A percentile compares a stretch with the other conserved stretches of the same genome.
These are phyloP conservation scores for Staphylotrichum tortipilum DNA, from an alignment of 495 filamentous ascomycete species.

Conservation along the genomic window DNA sequence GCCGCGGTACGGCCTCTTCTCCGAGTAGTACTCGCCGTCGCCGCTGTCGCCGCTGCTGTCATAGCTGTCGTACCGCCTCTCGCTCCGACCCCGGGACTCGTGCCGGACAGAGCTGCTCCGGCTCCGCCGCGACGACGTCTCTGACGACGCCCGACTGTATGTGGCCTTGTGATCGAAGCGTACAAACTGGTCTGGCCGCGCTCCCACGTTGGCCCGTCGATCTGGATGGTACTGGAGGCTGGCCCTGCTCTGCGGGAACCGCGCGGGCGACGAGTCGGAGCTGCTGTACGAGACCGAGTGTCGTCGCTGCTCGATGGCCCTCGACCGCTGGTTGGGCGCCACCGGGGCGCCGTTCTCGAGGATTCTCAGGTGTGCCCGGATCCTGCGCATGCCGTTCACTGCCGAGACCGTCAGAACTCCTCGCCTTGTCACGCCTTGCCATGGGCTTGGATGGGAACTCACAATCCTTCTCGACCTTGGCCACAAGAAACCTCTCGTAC, in stretches of 20 bases:
- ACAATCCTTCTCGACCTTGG: conserved; percentile 19
- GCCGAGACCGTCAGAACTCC: neutral
- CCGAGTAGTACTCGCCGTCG: conserved; percentile 9
- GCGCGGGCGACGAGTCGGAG: neutral
- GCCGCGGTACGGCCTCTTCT: conserved; percentile 11
- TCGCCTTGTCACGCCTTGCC: neutral
- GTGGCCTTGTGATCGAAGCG: conserved; percentile 9
- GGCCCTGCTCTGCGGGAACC: neutral
- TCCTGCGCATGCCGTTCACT: conserved; percentile 13
- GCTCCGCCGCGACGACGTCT: neutral
- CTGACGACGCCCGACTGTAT: conserved; percentile 8
- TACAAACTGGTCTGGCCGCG: conserved; percentile 12
- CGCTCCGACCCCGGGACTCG: neutral
- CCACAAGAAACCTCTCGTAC: conserved; percentile 18
- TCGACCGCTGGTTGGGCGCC: conserved; percentile 4
- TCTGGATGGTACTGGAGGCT: conserved; percentile 11
- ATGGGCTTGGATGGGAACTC: neutral
- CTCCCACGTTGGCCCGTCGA: conserved; percentile 3
- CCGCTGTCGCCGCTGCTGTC: conserved; percentile 5
- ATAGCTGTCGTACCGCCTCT: conserved; percentile 7
- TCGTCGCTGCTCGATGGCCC: conserved; percentile 6
- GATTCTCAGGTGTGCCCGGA: conserved; percentile 15
- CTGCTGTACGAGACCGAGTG: conserved; percentile 4
- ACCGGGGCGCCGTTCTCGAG: conserved; percentile 13
- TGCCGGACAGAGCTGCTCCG: conserved; percentile 7